Conservation (phyloP, 306 rosid genomes). For the Castanea crenata region DNA sequence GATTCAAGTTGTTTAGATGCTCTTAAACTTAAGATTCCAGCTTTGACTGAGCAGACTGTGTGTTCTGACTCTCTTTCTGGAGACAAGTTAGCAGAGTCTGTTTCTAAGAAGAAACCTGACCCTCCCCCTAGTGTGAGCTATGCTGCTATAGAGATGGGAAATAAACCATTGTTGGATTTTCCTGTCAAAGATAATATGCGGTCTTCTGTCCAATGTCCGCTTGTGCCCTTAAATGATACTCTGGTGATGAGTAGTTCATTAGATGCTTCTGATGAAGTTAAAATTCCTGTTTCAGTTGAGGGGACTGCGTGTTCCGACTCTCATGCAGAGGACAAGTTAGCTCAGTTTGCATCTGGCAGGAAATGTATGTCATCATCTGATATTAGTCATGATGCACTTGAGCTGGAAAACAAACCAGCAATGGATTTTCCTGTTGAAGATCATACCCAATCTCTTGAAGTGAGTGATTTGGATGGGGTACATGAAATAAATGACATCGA, state of each 20-base stretch:
- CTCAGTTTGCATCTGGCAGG: conserved; percentile 30
- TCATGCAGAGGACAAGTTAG: conserved; percentile 29
- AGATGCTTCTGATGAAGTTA: conserved; percentile 30
- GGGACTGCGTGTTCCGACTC: conserved; percentile 26
- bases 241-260: conserved; percentile 23
- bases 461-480: conserved; percentile 31
- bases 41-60: conserved; percentile 15
- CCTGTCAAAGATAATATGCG: conserved; percentile 20
- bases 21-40: conserved; percentile 32
- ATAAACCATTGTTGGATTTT: conserved; percentile 8
- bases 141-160: conserved; percentile 9
- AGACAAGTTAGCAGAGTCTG: conserved; percentile 29
- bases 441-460: conserved; percentile 24
- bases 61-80: conserved; percentile 37
- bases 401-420: conserved; percentile 18
- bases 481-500: conserved; percentile 19
- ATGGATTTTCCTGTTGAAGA: conserved; percentile 28
- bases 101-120: conserved; percentile 28
- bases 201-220: conserved; percentile 26
- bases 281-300: conserved; percentile 24
- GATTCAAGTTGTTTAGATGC: conserved; percentile 39
- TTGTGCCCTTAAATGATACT: conserved; percentile 14
- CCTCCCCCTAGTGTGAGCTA: conserved; percentile 32
- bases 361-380: conserved; percentile 14
- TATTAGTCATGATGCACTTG: conserved; percentile 22